phyloP scores from a whole-genome alignment of 352 stramenopile genomes.

The Pythium sp. region DNA sequence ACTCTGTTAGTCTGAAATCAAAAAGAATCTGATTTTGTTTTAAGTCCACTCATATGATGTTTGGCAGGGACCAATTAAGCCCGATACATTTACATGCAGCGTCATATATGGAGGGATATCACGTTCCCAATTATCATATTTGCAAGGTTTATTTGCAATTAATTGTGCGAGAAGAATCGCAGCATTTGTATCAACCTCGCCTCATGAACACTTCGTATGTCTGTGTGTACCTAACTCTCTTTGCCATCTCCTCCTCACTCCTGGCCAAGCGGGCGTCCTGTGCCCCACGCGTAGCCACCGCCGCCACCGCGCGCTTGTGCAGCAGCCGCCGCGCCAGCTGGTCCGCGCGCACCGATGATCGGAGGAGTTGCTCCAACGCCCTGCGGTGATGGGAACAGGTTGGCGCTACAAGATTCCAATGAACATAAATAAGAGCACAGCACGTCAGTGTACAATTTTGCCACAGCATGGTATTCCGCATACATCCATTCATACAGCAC shows the following conservation, averaged over 20 bases:
- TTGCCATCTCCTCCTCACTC: slow-evolving; percentile 2
- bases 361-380: slow-evolving; percentile 33
- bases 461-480: not conserved
- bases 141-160: too few species aligned
- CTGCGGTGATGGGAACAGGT: slow-evolving; percentile 69
- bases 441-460: not conserved
- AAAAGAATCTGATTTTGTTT: too few species aligned
- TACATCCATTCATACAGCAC: not conserved
- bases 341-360: slow-evolving; percentile 59
- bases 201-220: not conserved
- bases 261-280: slow-evolving; percentile 49
- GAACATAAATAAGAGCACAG: not conserved
- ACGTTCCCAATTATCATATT: too few species aligned
- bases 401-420: slow-evolving; percentile 22
- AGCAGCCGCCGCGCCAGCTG: slow-evolving; percentile 31
- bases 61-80: too few species aligned
- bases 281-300: slow-evolving; percentile 69
- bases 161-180: too few species aligned
- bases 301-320: slow-evolving; percentile 17
- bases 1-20: too few species aligned
- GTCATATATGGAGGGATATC: too few species aligned
- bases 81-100: too few species aligned
- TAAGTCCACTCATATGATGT: too few species aligned
- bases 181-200: too few species aligned
- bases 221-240: not conserved